Conservation (phyloP, 306 rosid genomes). For the Castanea mollissima region DNA sequence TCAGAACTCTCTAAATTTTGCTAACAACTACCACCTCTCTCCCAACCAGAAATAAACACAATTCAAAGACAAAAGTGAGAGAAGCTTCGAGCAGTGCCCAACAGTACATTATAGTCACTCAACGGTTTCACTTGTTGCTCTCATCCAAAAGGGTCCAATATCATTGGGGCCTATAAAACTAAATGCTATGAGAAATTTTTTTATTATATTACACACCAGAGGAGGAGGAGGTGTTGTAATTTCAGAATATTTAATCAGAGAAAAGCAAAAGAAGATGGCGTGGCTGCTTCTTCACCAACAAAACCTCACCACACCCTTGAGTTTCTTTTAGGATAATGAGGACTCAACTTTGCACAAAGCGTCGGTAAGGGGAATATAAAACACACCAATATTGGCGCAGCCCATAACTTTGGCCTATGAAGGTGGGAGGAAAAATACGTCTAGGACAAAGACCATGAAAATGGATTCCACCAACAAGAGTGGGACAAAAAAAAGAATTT, state of each 20-base stretch:
- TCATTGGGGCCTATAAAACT: constrained; percentile 3
- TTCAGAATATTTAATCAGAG: not conserved
- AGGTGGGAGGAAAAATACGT: constrained; percentile 8
- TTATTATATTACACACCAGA: too few species aligned
- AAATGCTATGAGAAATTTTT: too few species aligned
- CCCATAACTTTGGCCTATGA: constrained; percentile 21
- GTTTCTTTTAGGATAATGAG: constrained; percentile 13
- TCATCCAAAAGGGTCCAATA: constrained; percentile 16
- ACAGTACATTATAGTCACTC: not conserved
- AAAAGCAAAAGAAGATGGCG: constrained; percentile 32
- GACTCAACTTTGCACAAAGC: constrained; percentile 33
- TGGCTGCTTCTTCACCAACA: constrained; percentile 35
- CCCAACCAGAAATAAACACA: not conserved
- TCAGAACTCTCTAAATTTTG: not conserved
- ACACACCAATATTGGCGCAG: constrained; percentile 19
- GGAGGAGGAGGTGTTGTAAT: not conserved
- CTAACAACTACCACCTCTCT: not conserved
- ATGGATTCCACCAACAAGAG: constrained; percentile 29
- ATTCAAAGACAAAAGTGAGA: too few species aligned
- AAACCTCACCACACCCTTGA: constrained; percentile 9
- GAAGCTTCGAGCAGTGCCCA: not conserved
- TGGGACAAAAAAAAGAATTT: constrained; percentile 14
- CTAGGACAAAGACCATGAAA: constrained; percentile 28
- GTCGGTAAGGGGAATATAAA: constrained; percentile 8
- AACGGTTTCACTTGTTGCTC: not conserved